phyloP scores from a whole-genome alignment of 2,329 filamentous ascomycete genomes.

The Scytalidium lignicola region DNA sequence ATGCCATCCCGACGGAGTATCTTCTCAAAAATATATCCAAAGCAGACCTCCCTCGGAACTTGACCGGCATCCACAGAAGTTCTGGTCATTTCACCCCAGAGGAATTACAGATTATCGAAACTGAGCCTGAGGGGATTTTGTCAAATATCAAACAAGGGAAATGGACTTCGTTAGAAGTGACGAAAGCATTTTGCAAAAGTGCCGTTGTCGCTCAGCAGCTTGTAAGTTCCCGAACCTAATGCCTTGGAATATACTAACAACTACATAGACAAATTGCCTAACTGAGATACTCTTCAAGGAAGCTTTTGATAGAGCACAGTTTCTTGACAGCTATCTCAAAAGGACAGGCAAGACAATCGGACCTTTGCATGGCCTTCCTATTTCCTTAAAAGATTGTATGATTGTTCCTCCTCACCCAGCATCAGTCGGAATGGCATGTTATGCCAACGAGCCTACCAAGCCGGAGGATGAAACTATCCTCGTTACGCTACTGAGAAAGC shows the following conservation, averaged over 20 bases:
- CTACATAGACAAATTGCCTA: constrained; percentile 50
- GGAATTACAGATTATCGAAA: constrained; percentile 46
- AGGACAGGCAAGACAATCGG: constrained; percentile 32
- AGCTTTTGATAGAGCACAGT: constrained; percentile 44
- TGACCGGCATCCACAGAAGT: constrained; percentile 18
- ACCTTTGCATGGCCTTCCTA: constrained; percentile 35
- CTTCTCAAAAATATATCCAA: constrained; percentile 19
- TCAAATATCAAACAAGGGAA: constrained; percentile 28
- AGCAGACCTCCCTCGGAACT: constrained; percentile 17
- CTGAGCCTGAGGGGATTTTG: constrained; percentile 28
- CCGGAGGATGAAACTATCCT: constrained; percentile 26
- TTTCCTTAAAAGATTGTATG: constrained; percentile 36
- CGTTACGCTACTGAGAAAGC: constrained; percentile 31
- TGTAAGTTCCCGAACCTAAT: constrained; percentile 25
- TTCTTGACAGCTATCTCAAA: constrained; percentile 45
- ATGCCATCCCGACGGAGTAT: constrained; percentile 25
- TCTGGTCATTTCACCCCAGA: constrained; percentile 25
- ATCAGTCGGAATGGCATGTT: constrained; percentile 31
- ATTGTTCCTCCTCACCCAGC: constrained; percentile 30
- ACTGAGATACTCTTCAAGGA: constrained; percentile 52
- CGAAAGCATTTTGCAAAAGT: constrained; percentile 48
- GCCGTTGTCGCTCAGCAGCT: constrained; percentile 50
- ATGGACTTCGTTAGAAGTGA: constrained; percentile 48
- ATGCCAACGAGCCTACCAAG: constrained; percentile 26
- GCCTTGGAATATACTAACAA: not conserved